Base-by-base conservation (phyloP, 2,329 filamentous ascomycete genomes). In the Monosporascus ibericus region DNA sequence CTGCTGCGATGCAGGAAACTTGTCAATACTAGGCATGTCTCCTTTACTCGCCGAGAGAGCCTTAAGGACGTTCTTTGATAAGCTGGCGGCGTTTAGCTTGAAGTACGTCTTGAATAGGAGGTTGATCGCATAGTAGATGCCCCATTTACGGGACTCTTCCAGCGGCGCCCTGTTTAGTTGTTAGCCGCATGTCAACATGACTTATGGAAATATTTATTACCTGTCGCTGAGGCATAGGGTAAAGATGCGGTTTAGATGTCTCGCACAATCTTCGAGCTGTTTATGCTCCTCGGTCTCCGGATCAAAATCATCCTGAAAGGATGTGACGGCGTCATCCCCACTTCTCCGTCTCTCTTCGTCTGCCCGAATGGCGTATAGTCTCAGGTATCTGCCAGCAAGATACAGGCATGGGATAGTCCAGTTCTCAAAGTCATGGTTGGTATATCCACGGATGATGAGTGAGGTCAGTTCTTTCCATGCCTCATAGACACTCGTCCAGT, bases 101-200 rank as follows among this genome's bases (percentile, higher is more conserved):
- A 99, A 99, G 70, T 97, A 96, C 1, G 92, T 97, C 72, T 97
- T 97, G 82, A 99, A 99, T 15, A 96, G 78, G 7, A 99, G 80
- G 66, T 96, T 97, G 65, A 92, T 90, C 59, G 92, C 86, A 69
- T 91, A 92, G 74, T 99, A 99, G 47, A 96, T 88, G 6, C 90
- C 95, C 94, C 94, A 99, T 81, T 97, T 99, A 51, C 94, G 85
- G 8, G 92, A 96, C 63, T 95, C 88, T 64, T 91, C 85, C 44
- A 96, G 75, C 15, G 88, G 85, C 55, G 88, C 88, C 70, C 90
- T 92, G 63, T 50, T 51, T 47, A 48, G 55, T 54, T 55, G 51
- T 64, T 39, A 66, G 63, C 48, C 5, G 48, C 15, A 51, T 6
- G 38, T 38, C 27, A 6, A 44, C 38, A 14, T 30, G 3, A 22